phyloP scores from a whole-genome alignment of 805 yeast species.

The Priceomyces carsonii region DNA sequence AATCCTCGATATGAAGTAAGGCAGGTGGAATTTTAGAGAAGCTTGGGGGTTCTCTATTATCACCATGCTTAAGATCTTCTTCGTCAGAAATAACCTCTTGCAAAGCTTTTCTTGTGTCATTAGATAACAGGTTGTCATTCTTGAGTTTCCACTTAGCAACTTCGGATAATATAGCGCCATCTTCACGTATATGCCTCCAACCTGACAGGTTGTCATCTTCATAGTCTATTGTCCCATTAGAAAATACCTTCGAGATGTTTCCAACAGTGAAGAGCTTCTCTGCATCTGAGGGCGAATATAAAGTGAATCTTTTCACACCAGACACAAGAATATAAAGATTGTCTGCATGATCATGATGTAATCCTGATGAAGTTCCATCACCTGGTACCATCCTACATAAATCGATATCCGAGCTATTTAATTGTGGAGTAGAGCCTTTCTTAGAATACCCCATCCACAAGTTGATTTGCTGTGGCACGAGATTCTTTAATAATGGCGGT shows the following conservation, averaged over 20 bases:
- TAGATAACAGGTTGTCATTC: slow-evolving; percentile 16
- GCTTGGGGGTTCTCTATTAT: slow-evolving; percentile 55
- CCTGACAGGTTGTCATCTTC: slow-evolving; percentile 52
- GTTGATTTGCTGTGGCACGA: slow-evolving; percentile 71
- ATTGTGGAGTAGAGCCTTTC: slow-evolving; percentile 9
- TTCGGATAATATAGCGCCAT: slow-evolving; percentile 59
- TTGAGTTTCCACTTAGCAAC: slow-evolving; percentile 45
- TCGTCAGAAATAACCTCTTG: slow-evolving; percentile 26
- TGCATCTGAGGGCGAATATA: slow-evolving; percentile 66
- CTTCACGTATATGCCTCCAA: slow-evolving; percentile 65
- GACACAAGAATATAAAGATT: slow-evolving; percentile 62
- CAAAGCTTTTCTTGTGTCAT: slow-evolving; percentile 20
- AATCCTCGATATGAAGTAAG: slow-evolving; percentile 58
- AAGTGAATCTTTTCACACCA: slow-evolving; percentile 67
- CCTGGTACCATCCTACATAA: slow-evolving; percentile 60
- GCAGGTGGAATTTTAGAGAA: slow-evolving; percentile 66
- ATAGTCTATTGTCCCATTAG: slow-evolving; percentile 72
- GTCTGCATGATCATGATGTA: slow-evolving; percentile 83
- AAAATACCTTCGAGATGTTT: slow-evolving; percentile 47
- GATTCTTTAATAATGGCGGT: slow-evolving; percentile 40
- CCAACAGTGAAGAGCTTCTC: slow-evolving; percentile 65
- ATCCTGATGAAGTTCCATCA: slow-evolving; percentile 65
- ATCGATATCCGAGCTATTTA: slow-evolving; percentile 18
- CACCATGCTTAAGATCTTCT: slow-evolving; percentile 7
- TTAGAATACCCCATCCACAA: slow-evolving; percentile 64